These are phyloP conservation scores for Nasturtium officinale DNA, from an alignment of 345 rosid species.

Conservation along the genomic window DNA sequence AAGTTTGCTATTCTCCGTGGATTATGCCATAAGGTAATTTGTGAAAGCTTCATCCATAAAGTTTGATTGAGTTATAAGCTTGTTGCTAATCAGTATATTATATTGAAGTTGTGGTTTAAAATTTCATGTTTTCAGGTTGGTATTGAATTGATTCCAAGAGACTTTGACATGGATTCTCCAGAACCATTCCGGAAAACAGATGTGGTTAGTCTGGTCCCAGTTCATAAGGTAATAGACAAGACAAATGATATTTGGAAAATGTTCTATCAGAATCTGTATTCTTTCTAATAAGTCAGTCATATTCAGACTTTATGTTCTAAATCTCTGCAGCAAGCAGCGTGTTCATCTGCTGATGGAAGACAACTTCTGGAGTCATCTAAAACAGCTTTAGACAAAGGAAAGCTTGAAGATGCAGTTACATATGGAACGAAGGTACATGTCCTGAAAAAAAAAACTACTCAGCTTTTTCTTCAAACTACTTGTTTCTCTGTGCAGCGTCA, in stretches of 20 bases:
- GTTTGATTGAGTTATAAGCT: neutral
- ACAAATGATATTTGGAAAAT: neutral
- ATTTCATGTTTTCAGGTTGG: slow-evolving; percentile 64
- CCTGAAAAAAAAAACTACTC: slow-evolving; percentile 6
- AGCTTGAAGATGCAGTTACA: slow-evolving; percentile 98
- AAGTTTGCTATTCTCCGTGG: slow-evolving; percentile 92
- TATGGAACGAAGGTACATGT: slow-evolving; percentile 85
- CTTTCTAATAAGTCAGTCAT: slow-evolving; percentile 27
- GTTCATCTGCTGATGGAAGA: slow-evolving; percentile 99
- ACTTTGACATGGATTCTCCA: slow-evolving; percentile 96
- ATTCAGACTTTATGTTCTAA: slow-evolving; percentile 11
- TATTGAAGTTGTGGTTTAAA: slow-evolving; percentile 5
- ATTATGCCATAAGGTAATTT: slow-evolving; percentile 89
- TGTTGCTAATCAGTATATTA: slow-evolving; percentile 7
- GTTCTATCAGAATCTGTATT: slow-evolving; percentile 16
- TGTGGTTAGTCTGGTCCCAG: slow-evolving; percentile 88
- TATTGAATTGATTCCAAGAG: slow-evolving; percentile 91
- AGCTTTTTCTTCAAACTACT: slow-evolving; percentile 12
- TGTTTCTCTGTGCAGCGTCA: slow-evolving; percentile 23
- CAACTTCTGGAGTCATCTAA: slow-evolving; percentile 97
- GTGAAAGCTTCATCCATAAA: slow-evolving; percentile 14
- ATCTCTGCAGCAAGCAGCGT: slow-evolving; percentile 91
- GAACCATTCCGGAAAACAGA: slow-evolving; percentile 81
- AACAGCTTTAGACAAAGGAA: slow-evolving; percentile 98
- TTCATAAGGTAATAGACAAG: slow-evolving; percentile 73